Base-by-base conservation (phyloP, 2,329 filamentous ascomycete genomes). In the Fusarium cicatricum region DNA sequence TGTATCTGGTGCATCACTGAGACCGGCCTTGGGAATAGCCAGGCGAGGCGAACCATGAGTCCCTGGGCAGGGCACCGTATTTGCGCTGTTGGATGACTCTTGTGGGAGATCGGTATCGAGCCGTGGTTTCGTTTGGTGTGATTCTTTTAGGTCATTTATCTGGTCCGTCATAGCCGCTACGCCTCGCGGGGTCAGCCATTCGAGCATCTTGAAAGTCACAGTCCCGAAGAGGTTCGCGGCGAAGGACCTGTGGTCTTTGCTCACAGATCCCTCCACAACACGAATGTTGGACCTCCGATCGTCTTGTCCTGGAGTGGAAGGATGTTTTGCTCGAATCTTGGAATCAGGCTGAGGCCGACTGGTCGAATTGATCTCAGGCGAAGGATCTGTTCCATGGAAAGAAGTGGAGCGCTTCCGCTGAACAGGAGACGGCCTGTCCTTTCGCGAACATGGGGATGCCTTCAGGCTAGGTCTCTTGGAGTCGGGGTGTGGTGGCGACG, bases 181-280 rank as follows among this genome's bases (percentile, higher is more conserved):
- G n/a, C 79, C 81, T 49, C 79, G 78, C 0, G 85, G 85, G 2
- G 85, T 86, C n/a, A 90, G 74, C 86, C 86, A 90, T 69, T 90
- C 87, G 4, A 90, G 67, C 85, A 89, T 89, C 66, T 86, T 88
- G 71, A 89, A 86, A 11, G 87, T 82, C 11, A 84, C 83, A 1
- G 86, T 88, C 7, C 82, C 85, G 64, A 90, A 89, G 8, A 88
- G 75, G 59, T 87, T 87, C 7, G 84, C 84, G 8, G 84, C 81
- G 66, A 87, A 85, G 0, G 84, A 86, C 6, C 84, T 77, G 62
- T 86, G 80, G 58, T 87, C 84, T 55, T 82, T 85, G 61, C 74
- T 81, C 11, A 75, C 68, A 2, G 79, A 76, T 33, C 77, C 75
- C 60, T 86, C 83, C 2, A 70, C 69, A 2, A 85, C 71, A 4